Evolutionary conservation across 306 rosid species (phyloP), one percentile per base, ranked within the genome.

Genomic region (Oxytropis ochrocephala): DNA sequence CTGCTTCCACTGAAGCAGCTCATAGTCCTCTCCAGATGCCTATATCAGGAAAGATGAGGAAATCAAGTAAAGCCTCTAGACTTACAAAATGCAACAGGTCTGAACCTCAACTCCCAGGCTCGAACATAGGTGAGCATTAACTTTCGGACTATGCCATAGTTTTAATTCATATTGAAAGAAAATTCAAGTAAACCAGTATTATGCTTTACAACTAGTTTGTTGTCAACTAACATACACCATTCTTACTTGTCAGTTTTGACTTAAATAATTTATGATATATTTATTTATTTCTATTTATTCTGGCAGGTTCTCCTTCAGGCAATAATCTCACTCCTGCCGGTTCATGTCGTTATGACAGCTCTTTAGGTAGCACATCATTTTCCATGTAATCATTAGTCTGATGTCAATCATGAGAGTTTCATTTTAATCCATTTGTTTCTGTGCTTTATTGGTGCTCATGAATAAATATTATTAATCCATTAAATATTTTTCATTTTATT

Each of bases 301-400:
- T 85, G 64, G 70, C 89, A 89, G 97, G 95, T 75, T 89, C 95
- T 81, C 95, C 91, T 77, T 72, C 88, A n/a, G 87, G 85, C 17
- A 79, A 85, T 63, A 89, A 84, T 77, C 89, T 87, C 53, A 85
- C 97, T 67, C 89, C 92, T 13, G 96, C 86, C 54, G 96, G 97
- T 72, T 84, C 96, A 11, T 89, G 97, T 63, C 96, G 97, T 32
- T 92, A 87, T 76, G 97, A 92, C 77, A 92, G 95, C 82, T 92
- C 97, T 51, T 82, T 89, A 72, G 95, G 97, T 92, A 85, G 69
- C 71, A 59, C 54, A 18, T 30, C 18, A 50, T 79, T 74, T 33
- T 52, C 67, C 24, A 65, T 18, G 51, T 69, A 66, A 50, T 62
- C 47, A 2, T 42, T 66, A 59, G 18, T 12, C 74, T 69, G 43